Conservation (phyloP, 352 stramenopile genomes). For the Pythium plurisporium region DNA sequence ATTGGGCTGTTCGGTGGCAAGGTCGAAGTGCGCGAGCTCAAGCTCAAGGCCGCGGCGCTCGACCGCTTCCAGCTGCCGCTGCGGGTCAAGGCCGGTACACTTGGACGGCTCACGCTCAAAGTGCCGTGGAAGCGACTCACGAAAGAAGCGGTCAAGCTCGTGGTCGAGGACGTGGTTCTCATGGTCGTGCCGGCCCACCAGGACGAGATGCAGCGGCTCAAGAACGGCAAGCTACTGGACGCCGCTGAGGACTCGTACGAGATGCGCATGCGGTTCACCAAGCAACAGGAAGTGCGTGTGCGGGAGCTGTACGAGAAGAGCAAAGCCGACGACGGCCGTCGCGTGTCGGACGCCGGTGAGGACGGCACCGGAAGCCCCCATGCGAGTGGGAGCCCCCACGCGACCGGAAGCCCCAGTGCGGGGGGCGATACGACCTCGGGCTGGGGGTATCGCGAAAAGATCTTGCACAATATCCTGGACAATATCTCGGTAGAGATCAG, state of each 20-base stretch:
- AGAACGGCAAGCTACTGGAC: constrained; percentile 23
- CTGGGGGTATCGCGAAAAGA: constrained; percentile 79
- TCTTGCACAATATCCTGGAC: constrained; percentile 78
- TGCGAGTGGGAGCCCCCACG: too few relatives aligned
- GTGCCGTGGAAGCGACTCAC: constrained; percentile 83
- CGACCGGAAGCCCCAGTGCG: not conserved
- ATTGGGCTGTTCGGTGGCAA: constrained; percentile 78
- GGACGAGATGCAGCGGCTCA: constrained; percentile 39
- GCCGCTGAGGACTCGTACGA: constrained; percentile 50
- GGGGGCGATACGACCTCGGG: constrained; percentile 43
- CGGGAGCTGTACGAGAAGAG: constrained; percentile 69
- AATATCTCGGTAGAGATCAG: constrained; percentile 80
- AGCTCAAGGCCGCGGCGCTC: constrained; percentile 59
- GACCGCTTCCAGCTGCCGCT: constrained; percentile 80
- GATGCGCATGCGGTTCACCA: constrained; percentile 62
- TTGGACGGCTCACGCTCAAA: constrained; percentile 70
- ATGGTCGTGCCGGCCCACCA: constrained; percentile 66
- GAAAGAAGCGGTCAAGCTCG: constrained; percentile 69
- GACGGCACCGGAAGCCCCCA: too few relatives aligned
- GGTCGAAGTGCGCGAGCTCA: constrained; percentile 75
- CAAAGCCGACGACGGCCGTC: constrained; percentile 39
- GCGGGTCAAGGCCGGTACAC: constrained; percentile 63
- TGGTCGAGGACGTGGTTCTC: constrained; percentile 72
- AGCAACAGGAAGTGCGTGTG: constrained; percentile 80
- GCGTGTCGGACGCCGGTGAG: constrained; percentile 22